A percentile compares a stretch with the other conserved stretches of the same genome.
phyloP scores from a whole-genome alignment of 176 grass and related monocot genomes.

The Zizania latifolia region DNA sequence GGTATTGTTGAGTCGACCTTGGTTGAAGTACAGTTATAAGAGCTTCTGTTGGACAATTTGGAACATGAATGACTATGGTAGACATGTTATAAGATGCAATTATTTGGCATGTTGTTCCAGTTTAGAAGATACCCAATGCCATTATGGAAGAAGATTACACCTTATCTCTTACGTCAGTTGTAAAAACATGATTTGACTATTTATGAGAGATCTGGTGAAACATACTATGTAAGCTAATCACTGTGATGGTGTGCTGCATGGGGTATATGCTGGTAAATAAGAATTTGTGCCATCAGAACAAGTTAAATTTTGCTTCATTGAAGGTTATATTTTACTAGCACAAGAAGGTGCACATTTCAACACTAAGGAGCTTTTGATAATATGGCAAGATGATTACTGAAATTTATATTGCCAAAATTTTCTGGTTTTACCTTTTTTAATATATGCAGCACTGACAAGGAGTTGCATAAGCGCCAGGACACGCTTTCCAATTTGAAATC shows the following conservation, averaged over 20 bases:
- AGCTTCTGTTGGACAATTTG: not conserved
- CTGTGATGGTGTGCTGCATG: not conserved
- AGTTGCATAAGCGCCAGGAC: conserved; percentile 80
- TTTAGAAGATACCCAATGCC: not conserved
- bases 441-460: conserved; percentile 72
- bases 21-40: not conserved
- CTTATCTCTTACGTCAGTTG: not conserved
- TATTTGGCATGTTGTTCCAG: not conserved
- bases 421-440: not conserved
- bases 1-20: not conserved
- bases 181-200: not conserved
- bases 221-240: not conserved
- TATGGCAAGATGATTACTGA: not conserved
- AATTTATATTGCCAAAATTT: not conserved
- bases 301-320: not conserved
- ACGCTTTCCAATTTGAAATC: conserved; percentile 71
- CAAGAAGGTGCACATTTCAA: not conserved
- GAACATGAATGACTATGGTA: not conserved
- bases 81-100: not conserved
- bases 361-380: not conserved
- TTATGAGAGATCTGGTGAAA: not conserved
- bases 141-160: not conserved
- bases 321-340: not conserved
- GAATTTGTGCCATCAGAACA: not conserved
- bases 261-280: not conserved